Conservation (phyloP, 306 rosid species). For the Dryas alaskensis region DNA sequence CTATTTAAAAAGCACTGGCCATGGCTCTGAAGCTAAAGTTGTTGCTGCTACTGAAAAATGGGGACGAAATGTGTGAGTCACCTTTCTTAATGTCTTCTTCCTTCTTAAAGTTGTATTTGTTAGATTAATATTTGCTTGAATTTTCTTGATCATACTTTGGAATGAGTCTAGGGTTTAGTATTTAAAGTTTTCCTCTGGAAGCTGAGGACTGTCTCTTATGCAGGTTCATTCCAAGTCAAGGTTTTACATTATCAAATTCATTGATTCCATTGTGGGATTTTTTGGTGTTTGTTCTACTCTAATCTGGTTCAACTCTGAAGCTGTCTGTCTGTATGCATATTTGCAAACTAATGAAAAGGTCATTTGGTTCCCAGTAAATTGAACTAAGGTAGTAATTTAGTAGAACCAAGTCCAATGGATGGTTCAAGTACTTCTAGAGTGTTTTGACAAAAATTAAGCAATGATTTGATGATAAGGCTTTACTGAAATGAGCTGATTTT, state of each 20-base stretch:
- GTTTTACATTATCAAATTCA: not conserved
- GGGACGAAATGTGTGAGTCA: constrained; percentile 92
- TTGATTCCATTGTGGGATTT: not conserved
- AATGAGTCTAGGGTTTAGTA: not conserved
- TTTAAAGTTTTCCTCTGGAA: not conserved
- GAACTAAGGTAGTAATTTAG: not conserved
- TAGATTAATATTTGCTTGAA: constrained; percentile 12
- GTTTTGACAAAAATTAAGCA: not conserved
- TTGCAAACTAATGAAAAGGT: not conserved
- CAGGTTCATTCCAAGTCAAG: not conserved
- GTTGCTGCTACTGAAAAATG: constrained; percentile 80
- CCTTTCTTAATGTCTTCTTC: constrained; percentile 22
- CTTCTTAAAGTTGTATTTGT: constrained; percentile 8
- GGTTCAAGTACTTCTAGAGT: not conserved
- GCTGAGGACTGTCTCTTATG: not conserved
- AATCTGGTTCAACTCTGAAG: not conserved
- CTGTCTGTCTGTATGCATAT: not conserved
- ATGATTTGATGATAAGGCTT: no score
- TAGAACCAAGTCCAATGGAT: not conserved
- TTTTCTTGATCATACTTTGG: not conserved
- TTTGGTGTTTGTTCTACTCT: not conserved
- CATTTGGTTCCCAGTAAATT: not conserved
- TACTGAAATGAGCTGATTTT: not conserved
- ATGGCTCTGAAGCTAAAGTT: constrained; percentile 88
- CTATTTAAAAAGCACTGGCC: constrained; percentile 81